A percentile compares a stretch with the other conserved stretches of the same genome.
Conservation (phyloP, 1,284 basidiomycete species). For the Singerocomus inundabilis region DNA sequence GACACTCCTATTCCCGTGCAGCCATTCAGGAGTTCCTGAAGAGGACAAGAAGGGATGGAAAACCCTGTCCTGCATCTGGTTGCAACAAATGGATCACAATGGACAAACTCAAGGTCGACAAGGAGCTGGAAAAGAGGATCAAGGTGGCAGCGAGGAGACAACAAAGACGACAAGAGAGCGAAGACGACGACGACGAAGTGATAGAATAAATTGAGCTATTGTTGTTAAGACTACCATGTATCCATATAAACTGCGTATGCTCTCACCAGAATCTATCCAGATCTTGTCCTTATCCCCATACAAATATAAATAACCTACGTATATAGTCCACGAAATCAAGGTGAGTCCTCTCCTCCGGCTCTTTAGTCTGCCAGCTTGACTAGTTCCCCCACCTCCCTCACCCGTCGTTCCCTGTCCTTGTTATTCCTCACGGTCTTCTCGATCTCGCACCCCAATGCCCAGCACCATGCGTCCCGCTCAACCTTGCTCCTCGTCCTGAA, state of each 20-base stretch:
- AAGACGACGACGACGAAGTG: constrained; percentile 63
- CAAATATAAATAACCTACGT: not conserved
- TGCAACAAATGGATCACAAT: constrained; percentile 59
- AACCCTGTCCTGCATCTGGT: constrained; percentile 67
- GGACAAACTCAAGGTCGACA: constrained; percentile 51
- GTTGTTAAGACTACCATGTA: constrained; percentile 6
- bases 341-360: not conserved
- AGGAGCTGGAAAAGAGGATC: constrained; percentile 59
- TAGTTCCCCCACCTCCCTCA: constrained; percentile 58
- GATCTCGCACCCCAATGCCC: constrained; percentile 80
- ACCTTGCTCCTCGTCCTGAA: constrained; percentile 75
- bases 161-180: constrained; percentile 47
- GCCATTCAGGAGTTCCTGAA: constrained; percentile 59
- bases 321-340: not conserved
- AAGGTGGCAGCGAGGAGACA: constrained; percentile 52
- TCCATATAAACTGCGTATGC: constrained; percentile 9
- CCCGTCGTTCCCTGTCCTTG: constrained; percentile 52
- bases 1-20: constrained; percentile 68
- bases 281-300: not conserved
- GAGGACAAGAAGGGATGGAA: constrained; percentile 31
- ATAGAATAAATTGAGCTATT: constrained; percentile 48
- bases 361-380: constrained; percentile 27
- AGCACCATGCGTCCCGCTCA: constrained; percentile 87
- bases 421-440: constrained; percentile 67
- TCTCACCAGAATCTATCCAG: too few species aligned